These are phyloP conservation scores for Dioscorea cayenensis DNA, from an alignment of 116 monocot genomes.

Conservation along the genomic window DNA sequence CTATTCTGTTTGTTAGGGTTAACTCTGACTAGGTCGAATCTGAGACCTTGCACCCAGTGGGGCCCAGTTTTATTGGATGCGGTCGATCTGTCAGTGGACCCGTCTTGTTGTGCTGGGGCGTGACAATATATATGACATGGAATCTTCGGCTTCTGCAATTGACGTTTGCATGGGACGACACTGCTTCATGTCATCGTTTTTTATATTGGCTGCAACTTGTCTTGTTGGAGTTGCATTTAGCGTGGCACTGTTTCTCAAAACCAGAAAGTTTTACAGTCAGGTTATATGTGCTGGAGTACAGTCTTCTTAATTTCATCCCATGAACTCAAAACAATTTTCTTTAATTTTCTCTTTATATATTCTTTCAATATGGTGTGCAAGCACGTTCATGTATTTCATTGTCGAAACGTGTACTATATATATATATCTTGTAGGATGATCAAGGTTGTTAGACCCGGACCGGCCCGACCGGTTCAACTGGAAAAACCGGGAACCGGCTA, in stretches of 20 bases:
- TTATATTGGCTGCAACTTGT: slow-evolving; percentile 49
- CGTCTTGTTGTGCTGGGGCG: no score
- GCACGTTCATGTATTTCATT: no score
- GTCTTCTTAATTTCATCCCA: background rate
- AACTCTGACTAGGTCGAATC: no score
- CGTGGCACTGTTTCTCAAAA: slow-evolving; percentile 34
- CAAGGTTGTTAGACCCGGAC: no score
- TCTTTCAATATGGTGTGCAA: background rate
- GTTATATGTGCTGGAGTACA: slow-evolving; percentile 15
- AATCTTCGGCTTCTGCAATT: slow-evolving; percentile 20
- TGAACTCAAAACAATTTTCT: background rate
- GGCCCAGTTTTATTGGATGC: no score
- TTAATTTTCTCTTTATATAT: background rate
- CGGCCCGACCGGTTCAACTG: no score
- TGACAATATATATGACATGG: slow-evolving; percentile 65
- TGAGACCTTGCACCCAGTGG: no score
- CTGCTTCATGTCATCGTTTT: slow-evolving; percentile 67
- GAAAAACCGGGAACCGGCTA: no score
- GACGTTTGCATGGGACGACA: slow-evolving; percentile 37
- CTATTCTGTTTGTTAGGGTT: no score
- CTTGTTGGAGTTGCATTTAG: slow-evolving; percentile 37
- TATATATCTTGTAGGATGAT: no score
- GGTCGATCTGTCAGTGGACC: no score
- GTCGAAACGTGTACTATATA: no score
- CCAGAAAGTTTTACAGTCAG: slow-evolving; percentile 45